phyloP scores from a whole-genome alignment of 1,284 basidiomycete species.

The Fomitopsis betulina region DNA sequence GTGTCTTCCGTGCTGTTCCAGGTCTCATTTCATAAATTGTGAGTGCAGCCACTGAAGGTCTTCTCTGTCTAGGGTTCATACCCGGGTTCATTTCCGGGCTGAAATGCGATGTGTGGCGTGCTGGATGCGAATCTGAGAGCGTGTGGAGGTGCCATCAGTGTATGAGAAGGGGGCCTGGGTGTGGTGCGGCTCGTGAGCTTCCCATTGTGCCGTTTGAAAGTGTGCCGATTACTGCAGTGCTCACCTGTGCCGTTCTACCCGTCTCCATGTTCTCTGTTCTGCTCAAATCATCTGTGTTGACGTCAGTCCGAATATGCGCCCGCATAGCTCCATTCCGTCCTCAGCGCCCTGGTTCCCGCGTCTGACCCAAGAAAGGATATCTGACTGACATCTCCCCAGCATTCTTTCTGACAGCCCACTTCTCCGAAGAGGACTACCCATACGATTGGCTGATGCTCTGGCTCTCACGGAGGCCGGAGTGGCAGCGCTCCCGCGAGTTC shows the following conservation, averaged over 20 bases:
- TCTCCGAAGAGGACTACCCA: slow-evolving; percentile 79
- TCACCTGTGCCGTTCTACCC: background rate
- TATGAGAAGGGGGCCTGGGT: background rate
- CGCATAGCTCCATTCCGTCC: background rate
- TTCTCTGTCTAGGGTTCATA: background rate
- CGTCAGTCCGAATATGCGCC: background rate
- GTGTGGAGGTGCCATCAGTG: background rate
- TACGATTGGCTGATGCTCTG: slow-evolving; percentile 83
- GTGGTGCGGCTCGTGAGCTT: background rate
- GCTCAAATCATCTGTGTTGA: background rate
- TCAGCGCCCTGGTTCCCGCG: background rate
- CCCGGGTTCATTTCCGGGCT: background rate
- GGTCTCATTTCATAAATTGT: slow-evolving; percentile 82
- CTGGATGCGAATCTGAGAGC: background rate
- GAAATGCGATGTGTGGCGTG: background rate
- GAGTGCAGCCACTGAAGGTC: slow-evolving; percentile 28
- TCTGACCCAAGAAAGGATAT: background rate
- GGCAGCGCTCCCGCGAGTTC: slow-evolving; percentile 80
- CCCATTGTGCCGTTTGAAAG: background rate
- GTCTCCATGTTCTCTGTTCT: background rate
- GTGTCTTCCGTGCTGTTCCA: slow-evolving; percentile 23
- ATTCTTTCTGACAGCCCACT: slow-evolving; percentile 83
- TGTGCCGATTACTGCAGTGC: background rate
- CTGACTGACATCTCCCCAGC: slow-evolving; percentile 37
- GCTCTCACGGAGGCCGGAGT: slow-evolving; percentile 75